phyloP scores from a whole-genome alignment of 2,329 filamentous ascomycete genomes.

The Phyllosticta citribraziliensis region DNA sequence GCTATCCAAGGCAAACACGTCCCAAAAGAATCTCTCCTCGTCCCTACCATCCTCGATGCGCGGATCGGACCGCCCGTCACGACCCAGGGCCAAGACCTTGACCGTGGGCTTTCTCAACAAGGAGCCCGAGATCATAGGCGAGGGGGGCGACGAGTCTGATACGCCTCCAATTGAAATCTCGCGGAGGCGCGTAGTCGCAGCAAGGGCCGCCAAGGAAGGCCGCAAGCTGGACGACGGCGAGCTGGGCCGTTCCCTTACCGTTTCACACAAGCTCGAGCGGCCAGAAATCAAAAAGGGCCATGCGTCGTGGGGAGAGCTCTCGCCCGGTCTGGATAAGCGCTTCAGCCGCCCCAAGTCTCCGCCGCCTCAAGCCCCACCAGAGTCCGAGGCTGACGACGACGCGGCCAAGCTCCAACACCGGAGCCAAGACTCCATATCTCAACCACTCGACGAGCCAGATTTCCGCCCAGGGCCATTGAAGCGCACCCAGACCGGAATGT shows the following conservation, averaged over 20 bases:
- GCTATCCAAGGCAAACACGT: conserved; percentile 20
- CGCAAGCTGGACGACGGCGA: conserved; percentile 8
- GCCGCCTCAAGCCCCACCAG: conserved; percentile 3
- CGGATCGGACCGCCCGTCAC: conserved; percentile 24
- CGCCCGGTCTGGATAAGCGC: conserved; percentile 23
- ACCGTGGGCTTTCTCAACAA: conserved; percentile 64
- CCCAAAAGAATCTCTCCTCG: conserved; percentile 25
- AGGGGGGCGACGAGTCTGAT: conserved; percentile 81
- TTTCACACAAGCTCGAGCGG: conserved; percentile 6
- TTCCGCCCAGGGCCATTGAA: conserved; percentile 38
- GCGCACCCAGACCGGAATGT: conserved; percentile 48
- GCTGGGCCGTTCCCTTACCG: conserved; percentile 5
- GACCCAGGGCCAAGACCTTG: conserved; percentile 54
- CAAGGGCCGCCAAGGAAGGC: conserved; percentile 3
- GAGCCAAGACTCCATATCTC: conserved; percentile 12
- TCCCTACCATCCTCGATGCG: conserved; percentile 19
- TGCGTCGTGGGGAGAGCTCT: conserved; percentile 26
- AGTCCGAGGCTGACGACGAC: conserved; percentile 2
- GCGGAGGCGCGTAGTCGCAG: conserved; percentile 15
- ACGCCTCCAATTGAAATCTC: conserved; percentile 63
- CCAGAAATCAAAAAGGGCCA: conserved; percentile 19
- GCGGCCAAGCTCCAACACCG: conserved; percentile 13
- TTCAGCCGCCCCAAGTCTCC: conserved; percentile 9
- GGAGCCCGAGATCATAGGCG: conserved; percentile 73
- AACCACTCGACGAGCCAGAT: conserved; percentile 22